These are phyloP conservation scores for Fallopia convolvulus DNA, from an alignment of 148 eudicot genomes.

Conservation along the genomic window DNA sequence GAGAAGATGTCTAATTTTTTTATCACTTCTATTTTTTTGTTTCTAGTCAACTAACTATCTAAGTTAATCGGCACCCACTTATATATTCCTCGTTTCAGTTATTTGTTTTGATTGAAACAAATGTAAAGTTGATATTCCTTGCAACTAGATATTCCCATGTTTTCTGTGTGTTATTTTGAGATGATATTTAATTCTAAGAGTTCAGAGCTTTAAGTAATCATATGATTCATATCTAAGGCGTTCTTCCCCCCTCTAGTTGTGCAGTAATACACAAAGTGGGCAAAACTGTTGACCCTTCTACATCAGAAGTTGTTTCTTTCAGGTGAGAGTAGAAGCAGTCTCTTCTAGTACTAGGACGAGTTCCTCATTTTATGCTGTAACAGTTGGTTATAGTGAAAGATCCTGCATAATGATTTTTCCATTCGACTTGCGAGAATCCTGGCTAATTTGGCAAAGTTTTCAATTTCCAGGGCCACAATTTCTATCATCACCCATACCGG, in stretches of 20 bases:
- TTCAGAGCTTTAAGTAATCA: background rate
- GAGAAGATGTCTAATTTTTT: background rate
- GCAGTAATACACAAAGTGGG: conserved; percentile 71
- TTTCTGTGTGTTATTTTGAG: background rate
- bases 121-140: background rate
- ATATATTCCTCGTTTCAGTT: too few species aligned
- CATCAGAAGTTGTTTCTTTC: conserved; percentile 35
- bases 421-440: background rate
- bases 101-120: too few species aligned
- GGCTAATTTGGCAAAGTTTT: background rate
- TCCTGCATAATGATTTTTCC: background rate
- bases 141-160: background rate
- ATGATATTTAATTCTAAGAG: background rate
- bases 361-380: background rate
- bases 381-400: background rate
- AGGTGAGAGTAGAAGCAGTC: conserved; percentile 32
- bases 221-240: background rate
- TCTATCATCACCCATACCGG: conserved; percentile 58
- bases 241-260: conserved; percentile 33
- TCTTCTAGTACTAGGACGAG: background rate
- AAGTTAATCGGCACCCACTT: too few species aligned
- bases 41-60: background rate
- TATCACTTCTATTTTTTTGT: background rate
- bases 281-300: conserved; percentile 37
- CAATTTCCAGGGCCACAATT: conserved; percentile 47